Percentiles rank a stretch among this genome's conserved stretches.
These are phyloP conservation scores for Leccinum boreale DNA, from an alignment of 768 basidiomycete species.

Conservation along the genomic window DNA sequence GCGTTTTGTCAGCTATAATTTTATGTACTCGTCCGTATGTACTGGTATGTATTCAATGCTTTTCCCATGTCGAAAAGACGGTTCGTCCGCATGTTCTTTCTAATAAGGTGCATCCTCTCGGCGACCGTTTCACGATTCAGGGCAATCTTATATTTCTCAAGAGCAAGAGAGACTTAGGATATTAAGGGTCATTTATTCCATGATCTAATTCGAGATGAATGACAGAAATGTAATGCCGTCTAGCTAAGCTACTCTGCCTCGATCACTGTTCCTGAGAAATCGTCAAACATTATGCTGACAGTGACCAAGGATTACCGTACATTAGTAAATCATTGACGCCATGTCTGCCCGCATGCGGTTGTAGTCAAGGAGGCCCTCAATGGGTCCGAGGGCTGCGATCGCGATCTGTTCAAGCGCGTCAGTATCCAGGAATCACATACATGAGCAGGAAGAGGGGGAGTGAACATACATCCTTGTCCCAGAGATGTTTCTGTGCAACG, in stretches of 20 bases:
- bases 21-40: slow-evolving; percentile 13
- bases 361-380: slow-evolving; percentile 94
- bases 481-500: slow-evolving; percentile 93
- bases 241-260: slow-evolving; percentile 22
- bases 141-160: not conserved
- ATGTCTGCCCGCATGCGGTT: slow-evolving; percentile 82
- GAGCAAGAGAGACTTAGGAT: not conserved
- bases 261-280: not conserved
- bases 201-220: slow-evolving; percentile 18
- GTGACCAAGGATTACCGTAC: not conserved
- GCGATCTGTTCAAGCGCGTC: slow-evolving; percentile 53
- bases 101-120: not conserved
- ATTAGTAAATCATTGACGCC: slow-evolving; percentile 74
- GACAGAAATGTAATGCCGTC: slow-evolving; percentile 15
- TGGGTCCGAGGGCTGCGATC: slow-evolving; percentile 83
- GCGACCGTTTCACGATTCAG: not conserved
- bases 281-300: not conserved
- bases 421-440: not conserved
- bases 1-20: not conserved
- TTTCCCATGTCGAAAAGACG: not conserved
- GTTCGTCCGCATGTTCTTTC: not conserved
- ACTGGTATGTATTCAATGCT: slow-evolving; percentile 3
- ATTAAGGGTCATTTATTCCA: slow-evolving; percentile 20
- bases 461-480: slow-evolving; percentile 85
- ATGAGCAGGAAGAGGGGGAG: slow-evolving; percentile 22